Conservation (phyloP, 1,284 basidiomycete species). For the Neonothopanus nambi region DNA sequence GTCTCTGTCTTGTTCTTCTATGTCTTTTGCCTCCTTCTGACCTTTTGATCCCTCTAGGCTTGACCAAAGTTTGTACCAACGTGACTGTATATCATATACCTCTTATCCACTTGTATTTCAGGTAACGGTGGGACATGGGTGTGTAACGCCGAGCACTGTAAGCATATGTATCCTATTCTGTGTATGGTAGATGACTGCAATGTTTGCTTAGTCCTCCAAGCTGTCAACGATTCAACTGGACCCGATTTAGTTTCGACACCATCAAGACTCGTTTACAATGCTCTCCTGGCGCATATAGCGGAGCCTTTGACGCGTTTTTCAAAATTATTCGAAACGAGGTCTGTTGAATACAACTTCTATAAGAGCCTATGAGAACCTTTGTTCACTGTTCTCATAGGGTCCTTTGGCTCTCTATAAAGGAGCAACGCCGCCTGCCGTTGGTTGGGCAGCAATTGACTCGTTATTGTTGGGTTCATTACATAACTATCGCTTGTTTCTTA, state of each 20-base stretch:
- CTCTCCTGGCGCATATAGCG: constrained; percentile 65
- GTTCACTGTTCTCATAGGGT: constrained; percentile 36
- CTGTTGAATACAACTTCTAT: constrained; percentile 19
- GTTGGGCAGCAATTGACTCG: constrained; percentile 78
- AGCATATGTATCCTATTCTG: background rate
- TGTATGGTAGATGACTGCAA: background rate
- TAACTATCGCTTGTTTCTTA: constrained; percentile 68
- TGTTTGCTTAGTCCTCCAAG: background rate
- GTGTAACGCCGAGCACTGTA: constrained; percentile 21
- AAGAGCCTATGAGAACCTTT: too few relatives aligned
- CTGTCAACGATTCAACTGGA: too few relatives aligned
- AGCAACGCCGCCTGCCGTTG: constrained; percentile 72
- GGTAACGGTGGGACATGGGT: constrained; percentile 74
- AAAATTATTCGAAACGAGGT: constrained; percentile 70
- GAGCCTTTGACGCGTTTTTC: constrained; percentile 66
- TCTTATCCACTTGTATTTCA: constrained; percentile 28
- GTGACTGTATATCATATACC: background rate
- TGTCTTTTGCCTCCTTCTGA: background rate
- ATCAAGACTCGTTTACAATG: constrained; percentile 79
- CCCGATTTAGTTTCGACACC: constrained; percentile 58
- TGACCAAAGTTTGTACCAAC: constrained; percentile 51
- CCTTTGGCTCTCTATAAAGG: constrained; percentile 67
- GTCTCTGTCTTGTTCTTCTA: constrained; percentile 33
- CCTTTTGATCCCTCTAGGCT: constrained; percentile 37
- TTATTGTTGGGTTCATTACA: constrained; percentile 75